phyloP scores from a whole-genome alignment of 2,329 filamentous ascomycete species.

The Alternaria longipes region DNA sequence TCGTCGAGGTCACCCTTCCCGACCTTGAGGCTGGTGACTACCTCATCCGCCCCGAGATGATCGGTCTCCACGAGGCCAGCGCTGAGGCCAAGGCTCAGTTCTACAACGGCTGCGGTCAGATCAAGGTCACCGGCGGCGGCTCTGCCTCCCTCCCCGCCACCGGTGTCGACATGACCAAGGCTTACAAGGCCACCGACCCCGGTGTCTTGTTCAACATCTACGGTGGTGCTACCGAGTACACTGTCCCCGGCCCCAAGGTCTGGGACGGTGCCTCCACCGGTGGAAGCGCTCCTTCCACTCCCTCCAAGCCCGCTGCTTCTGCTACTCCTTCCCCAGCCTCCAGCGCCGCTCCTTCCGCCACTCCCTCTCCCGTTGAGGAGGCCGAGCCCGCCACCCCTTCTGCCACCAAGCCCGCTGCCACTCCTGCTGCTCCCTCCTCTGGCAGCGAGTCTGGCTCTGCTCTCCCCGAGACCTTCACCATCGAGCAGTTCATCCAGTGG shows the following conservation, averaged over 20 bases:
- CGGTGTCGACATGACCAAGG: conserved; percentile 57
- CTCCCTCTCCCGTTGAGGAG: conserved; percentile 14
- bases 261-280: conserved; percentile 40
- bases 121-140: conserved; percentile 49
- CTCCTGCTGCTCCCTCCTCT: conserved; percentile 20
- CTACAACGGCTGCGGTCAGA: conserved; percentile 56
- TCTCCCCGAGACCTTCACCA: conserved; percentile 43
- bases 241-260: conserved; percentile 52
- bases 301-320: conserved; percentile 12
- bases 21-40: conserved; percentile 51
- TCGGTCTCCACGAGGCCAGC: conserved; percentile 54
- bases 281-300: conserved; percentile 22
- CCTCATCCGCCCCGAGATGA: conserved; percentile 55
- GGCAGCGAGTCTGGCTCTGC: conserved; percentile 27
- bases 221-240: conserved; percentile 43
- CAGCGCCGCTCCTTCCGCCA: conserved; percentile 18
- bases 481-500: conserved; percentile 42
- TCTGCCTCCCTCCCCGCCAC: conserved; percentile 38
- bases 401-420: conserved; percentile 9
- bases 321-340: conserved; percentile 13
- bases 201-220: conserved; percentile 56
- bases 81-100: conserved; percentile 51
- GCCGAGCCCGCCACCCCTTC: conserved; percentile 17
- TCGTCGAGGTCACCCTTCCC: conserved; percentile 52
- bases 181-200: conserved; percentile 52